Evolutionary conservation across 2,329 filamentous ascomycete genomes (phyloP).

Genomic region (Paraphoma sp.): DNA sequence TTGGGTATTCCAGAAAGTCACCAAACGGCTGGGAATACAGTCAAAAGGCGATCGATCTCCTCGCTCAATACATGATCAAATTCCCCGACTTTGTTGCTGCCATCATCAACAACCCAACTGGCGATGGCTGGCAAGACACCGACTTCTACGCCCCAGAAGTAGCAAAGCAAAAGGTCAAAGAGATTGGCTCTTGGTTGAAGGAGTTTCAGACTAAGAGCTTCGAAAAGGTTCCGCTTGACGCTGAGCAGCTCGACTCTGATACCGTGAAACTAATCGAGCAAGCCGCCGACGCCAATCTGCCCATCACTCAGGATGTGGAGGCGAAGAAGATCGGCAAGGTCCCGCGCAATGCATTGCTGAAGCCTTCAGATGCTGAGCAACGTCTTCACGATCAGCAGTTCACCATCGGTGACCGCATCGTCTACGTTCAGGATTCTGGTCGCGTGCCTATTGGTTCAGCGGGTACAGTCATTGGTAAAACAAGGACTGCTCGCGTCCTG

Average conservation of each 20-base stretch:
- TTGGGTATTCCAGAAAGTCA: conserved; percentile 91
- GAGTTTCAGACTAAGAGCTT: conserved; percentile 88
- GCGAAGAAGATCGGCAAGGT: conserved; percentile 78
- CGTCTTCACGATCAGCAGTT: conserved; percentile 86
- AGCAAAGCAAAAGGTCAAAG: conserved; percentile 83
- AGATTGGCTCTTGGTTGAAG: conserved; percentile 94
- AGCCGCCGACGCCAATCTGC: conserved; percentile 66
- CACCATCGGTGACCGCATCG: conserved; percentile 83
- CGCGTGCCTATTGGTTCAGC: conserved; percentile 92
- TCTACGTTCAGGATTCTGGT: conserved; percentile 90
- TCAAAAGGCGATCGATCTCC: conserved; percentile 77
- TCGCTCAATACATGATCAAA: conserved; percentile 87
- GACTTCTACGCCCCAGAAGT: conserved; percentile 81
- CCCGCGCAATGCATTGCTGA: conserved; percentile 85
- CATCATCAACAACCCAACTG: conserved; percentile 83
- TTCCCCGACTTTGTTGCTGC: conserved; percentile 96
- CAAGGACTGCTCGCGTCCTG: conserved; percentile 80
- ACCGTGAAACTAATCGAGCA: conserved; percentile 81
- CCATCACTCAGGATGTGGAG: conserved; percentile 49
- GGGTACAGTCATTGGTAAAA: conserved; percentile 95
- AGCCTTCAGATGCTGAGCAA: conserved; percentile 95
- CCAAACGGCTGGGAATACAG: conserved; percentile 96
- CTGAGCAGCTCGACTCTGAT: conserved; percentile 92
- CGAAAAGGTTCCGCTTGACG: conserved; percentile 93
- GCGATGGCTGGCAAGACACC: conserved; percentile 81